Evolutionary conservation across 805 yeast species (phyloP), one percentile per base, ranked within the genome.

Genomic region (Grigorovia yakushimaensis): DNA sequence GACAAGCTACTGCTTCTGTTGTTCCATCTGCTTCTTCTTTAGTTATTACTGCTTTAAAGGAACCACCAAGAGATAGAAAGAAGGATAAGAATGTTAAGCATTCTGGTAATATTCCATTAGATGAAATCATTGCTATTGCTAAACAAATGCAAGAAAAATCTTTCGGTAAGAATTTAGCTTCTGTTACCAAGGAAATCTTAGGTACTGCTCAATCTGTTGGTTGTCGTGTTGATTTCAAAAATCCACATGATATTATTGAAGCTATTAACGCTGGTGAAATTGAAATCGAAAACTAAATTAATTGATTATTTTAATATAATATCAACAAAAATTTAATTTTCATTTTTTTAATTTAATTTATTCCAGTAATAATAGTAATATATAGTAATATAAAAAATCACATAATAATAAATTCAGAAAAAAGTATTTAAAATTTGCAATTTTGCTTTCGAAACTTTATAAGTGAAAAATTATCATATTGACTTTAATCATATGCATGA

Each of bases 151-250:
- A 79, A 74, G 88, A 84, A 73, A 93, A 93, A 80, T 88, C 97
- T 57, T 88, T 93, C 75, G 96, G 98, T 80, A 91, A 88, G 86
- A 86, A 68, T 76, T 84, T 93, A 72, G 88, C 94, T 60, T 93
- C 98, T 55, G 96, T 93, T 64, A 79, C 96, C 68, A 93, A 93
- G 84, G 98, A 93, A 82, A 86, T 93, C 71, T 84, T 93, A 72
- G 98, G 98, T 76, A 93, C 98, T 74, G 97, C 98, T 67, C 98
- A 91, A 81, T 89, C 98, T 59, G 94, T 93, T 69, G 98, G 98
- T 69, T 89, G 96, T 79, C 89, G 97, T 78, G 97, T 93, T 71
- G 91, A 88, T 76, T 94, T 89, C 78, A 91, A 93, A 83, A 91
- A 91, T 83, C 96, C 98, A 65, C 98, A 93, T 74, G 97, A 86